These are phyloP conservation scores for Helotiales sp. DNA, from an alignment of 2,329 filamentous ascomycete species.

Conservation along the genomic window DNA sequence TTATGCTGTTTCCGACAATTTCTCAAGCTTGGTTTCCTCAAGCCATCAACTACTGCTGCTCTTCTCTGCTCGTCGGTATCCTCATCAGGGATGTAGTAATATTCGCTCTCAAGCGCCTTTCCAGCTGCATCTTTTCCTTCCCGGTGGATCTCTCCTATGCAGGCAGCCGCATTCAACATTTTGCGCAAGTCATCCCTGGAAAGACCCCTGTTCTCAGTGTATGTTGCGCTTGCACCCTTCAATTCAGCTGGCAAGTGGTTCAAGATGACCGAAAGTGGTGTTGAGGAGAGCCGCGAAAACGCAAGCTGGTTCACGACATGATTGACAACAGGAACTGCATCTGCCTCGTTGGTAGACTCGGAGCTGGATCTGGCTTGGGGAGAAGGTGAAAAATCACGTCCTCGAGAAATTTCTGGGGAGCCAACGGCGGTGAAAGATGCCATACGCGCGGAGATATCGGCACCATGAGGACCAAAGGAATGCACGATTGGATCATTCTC, in stretches of 20 bases:
- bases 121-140: constrained; percentile 96
- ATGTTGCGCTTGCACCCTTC: constrained; percentile 47
- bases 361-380: constrained; percentile 34
- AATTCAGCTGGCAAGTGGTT: constrained; percentile 77
- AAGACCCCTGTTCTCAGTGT: constrained; percentile 51
- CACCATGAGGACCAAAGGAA: constrained; percentile 89
- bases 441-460: constrained; percentile 81
- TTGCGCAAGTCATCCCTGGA: constrained; percentile 67
- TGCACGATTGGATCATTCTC: constrained; percentile 94
- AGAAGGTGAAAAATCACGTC: constrained; percentile 35
- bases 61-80: constrained; percentile 80
- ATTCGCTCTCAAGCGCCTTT: constrained; percentile 91
- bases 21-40: constrained; percentile 87
- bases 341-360: constrained; percentile 47
- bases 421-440: constrained; percentile 72
- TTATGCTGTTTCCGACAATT: constrained; percentile 96
- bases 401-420: constrained; percentile 61
- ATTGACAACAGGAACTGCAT: constrained; percentile 63
- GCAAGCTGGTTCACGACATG: constrained; percentile 95
- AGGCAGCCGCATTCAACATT: constrained; percentile 75
- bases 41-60: constrained; percentile 80
- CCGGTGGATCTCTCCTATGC: constrained; percentile 85
- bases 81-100: constrained; percentile 91
- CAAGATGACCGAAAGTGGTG: constrained; percentile 87
- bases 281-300: constrained; percentile 90